Evolutionary conservation across 2,329 filamentous ascomycete genomes (phyloP), one percentile per base, ranked within the genome.

Genomic region (Arthrocladium fulminans): DNA sequence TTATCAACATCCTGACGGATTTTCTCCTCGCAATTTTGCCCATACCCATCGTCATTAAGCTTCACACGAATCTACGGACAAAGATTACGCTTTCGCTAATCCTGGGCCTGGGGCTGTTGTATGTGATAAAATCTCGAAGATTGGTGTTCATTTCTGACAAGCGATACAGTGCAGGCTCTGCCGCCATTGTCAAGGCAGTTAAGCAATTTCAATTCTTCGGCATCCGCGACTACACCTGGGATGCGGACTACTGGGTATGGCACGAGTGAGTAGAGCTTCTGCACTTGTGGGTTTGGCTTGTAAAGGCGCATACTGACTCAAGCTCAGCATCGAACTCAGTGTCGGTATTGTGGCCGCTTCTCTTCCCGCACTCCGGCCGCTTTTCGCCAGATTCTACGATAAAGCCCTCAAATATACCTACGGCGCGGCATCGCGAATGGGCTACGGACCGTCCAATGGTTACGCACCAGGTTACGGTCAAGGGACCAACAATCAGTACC

Each of bases 1-100:
- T 29, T 13, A 7, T 68, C 58, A 70, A 71, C 48, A 70, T 72
- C 32, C 60, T 64, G 7, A 71, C 68, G n/a, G 69, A 72, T 45
- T 59, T 71, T 6, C 58, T 65, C n/a, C 69, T 72, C 29, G 69
- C 68, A 0, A 63, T 66, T 1, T 57, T 72, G 15, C 69, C 70
- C 1, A 59, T 71, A 1, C 65, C 67, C 2, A 63, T 73, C 47
- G 67, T 72, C 42, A 67, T 66, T 63, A 56, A 58, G 5, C 55
- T 71, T n/a, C 64, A 71, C 47, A 62, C 68, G 58, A 67, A 65
- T 54, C 55, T 56, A n/a, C 61, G 61, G 12, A 63, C 63, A 1
- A 61, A 65, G 17, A 19, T 71, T 0, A 70, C 70, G 19, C 55
- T 73, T 9, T 63, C 71, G 19, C 59, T 54, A 1, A 65, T 73